Evolutionary conservation across 306 rosid genomes (phyloP), one percentile per base, ranked within the genome.

Genomic region (Rubus idaeus): DNA sequence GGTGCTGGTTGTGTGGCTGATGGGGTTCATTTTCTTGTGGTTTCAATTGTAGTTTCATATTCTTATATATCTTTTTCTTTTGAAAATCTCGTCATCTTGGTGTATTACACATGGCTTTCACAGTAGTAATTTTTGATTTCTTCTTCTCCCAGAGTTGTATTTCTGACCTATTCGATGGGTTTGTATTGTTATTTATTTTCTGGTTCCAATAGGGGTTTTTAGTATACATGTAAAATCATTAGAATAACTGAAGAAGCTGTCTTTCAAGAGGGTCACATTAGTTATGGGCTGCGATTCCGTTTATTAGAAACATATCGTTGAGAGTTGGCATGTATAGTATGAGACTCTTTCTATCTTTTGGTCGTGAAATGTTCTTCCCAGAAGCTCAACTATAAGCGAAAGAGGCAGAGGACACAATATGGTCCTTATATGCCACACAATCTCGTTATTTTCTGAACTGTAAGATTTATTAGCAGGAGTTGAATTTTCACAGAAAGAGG

Each of bases 1-100:
- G 86, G 84, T 89, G 94, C 83, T 84, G 91, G 88, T 84, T 82
- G 85, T 84, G 90, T 85, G 91, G 88, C 87, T 84, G 87, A 78
- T 51, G 89, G 86, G 89, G 90, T 87, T 83, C 85, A 82, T 80
- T 87, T 73, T 17, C 20, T 51, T 81, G 81, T 86, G 86, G 81
- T 82, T 82, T 81, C 78, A 79, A 72, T 69, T 91, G 90, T 86
- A 84, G 87, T 81, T 81, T 80, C 74, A 55, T 80, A 77, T 73
- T 26, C 76, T 75, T 67, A 55, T 65, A 65, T 49, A n/a, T 39
- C 51, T 57, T 58, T 67, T 67, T 63, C 3, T 18, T 26, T 70
- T 72, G 12, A 49, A 21, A 35, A 10, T 69, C 47, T 26, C 7
- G 3, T 51, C 58, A 21, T 62, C 71, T 17, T 77, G 37, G 40